Percentiles rank a stretch among this genome's conserved stretches.
Evolutionary conservation across 257 asterid genomes (phyloP).

Genomic region (Ilex asprella): DNA sequence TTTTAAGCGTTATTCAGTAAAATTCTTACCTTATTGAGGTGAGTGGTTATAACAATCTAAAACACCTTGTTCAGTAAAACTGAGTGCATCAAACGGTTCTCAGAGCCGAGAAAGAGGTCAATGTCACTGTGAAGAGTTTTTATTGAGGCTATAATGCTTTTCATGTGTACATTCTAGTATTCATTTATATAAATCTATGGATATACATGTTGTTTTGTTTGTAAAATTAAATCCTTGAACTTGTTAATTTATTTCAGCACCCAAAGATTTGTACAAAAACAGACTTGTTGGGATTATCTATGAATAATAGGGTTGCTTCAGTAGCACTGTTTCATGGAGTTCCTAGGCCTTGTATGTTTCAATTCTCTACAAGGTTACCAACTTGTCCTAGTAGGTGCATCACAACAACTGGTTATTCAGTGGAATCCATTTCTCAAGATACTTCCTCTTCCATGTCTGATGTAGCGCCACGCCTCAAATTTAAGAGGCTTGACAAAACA

Average conservation of each 20-base stretch:
- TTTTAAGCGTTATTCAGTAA: background rate
- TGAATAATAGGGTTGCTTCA: constrained; percentile 24
- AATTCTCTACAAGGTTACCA: constrained; percentile 20
- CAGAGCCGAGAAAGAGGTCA: background rate
- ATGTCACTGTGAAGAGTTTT: background rate
- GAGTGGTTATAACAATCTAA: too few relatives aligned
- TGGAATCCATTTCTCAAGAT: constrained; percentile 35
- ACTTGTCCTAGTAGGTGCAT: constrained; percentile 34
- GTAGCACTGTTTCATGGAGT: constrained; percentile 23
- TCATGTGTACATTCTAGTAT: background rate
- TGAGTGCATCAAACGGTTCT: background rate
- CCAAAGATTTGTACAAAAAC: constrained; percentile 18
- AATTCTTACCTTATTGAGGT: too few relatives aligned
- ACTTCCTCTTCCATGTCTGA: constrained; percentile 31
- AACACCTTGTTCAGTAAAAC: background rate
- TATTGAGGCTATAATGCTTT: background rate
- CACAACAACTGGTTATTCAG: constrained; percentile 28
- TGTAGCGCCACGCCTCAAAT: constrained; percentile 59
- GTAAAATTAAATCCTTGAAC: background rate
- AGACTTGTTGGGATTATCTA: constrained; percentile 21
- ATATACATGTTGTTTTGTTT: background rate
- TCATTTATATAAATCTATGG: background rate
- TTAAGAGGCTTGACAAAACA: constrained; percentile 93
- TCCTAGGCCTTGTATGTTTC: constrained; percentile 27
- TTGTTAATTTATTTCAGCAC: constrained; percentile 22